phyloP scores from a whole-genome alignment of 306 rosid genomes.

The Dalbergia cultrata region DNA sequence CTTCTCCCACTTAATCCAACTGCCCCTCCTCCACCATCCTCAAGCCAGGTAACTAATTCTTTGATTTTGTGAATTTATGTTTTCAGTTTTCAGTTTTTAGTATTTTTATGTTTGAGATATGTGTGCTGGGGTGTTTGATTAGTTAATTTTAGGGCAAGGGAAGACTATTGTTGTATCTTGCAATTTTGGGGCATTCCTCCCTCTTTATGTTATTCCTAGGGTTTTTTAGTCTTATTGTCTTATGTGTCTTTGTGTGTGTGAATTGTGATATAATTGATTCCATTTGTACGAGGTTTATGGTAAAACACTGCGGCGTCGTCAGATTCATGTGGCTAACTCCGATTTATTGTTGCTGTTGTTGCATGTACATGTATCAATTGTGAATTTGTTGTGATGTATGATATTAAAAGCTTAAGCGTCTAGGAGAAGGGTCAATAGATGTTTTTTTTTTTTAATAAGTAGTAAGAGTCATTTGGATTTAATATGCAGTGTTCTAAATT shows the following conservation, averaged over 20 bases:
- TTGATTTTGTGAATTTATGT: conserved; percentile 16
- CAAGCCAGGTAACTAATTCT: conserved; percentile 69
- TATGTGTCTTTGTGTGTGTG: not conserved
- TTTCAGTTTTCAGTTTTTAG: not conserved
- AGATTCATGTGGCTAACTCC: no score
- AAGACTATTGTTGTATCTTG: not conserved
- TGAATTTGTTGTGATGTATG: no score
- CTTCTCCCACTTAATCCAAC: conserved; percentile 54
- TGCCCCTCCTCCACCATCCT: conserved; percentile 53
- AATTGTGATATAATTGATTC: conserved; percentile 13
- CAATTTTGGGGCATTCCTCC: not conserved
- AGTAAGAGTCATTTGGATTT: not conserved
- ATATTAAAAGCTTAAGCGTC: not conserved
- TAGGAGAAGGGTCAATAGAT: conserved; percentile 37
- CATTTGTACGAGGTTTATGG: not conserved
- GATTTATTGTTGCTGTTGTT: no score
- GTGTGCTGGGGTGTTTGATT: not conserved
- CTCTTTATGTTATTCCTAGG: not conserved
- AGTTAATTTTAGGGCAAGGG: conserved; percentile 4
- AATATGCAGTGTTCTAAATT: not conserved
- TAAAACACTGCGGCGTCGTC: no score
- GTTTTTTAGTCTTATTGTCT: conserved; percentile 10
- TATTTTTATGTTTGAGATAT: not conserved
- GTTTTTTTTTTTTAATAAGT: not conserved
- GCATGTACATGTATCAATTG: no score